Percentiles rank a stretch among this genome's conserved stretches.
phyloP scores from a whole-genome alignment of 148 eudicot genomes.

The Suaeda aralocaspica region DNA sequence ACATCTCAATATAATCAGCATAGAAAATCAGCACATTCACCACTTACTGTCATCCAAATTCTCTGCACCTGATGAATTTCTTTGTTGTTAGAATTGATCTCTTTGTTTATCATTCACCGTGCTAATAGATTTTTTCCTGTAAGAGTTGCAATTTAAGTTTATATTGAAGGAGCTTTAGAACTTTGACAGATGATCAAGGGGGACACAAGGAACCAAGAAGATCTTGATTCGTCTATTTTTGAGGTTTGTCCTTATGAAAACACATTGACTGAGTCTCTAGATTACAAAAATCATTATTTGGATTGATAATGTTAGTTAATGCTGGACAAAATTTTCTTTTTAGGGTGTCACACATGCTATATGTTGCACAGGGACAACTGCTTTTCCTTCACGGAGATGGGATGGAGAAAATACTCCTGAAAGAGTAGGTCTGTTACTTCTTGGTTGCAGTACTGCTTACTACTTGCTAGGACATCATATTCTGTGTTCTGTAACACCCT shows the following conservation, averaged over 20 bases:
- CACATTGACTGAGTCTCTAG: background rate
- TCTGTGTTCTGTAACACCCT: background rate
- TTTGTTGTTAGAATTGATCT: background rate
- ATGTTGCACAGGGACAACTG: slow-evolving; percentile 96
- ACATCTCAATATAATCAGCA: background rate
- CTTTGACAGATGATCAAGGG: slow-evolving; percentile 63
- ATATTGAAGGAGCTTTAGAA: slow-evolving; percentile 28
- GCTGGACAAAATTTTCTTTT: slow-evolving; percentile 16
- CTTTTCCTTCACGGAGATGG: slow-evolving; percentile 96
- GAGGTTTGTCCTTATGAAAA: slow-evolving; percentile 54
- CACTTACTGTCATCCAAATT: background rate
- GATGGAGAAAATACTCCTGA: slow-evolving; percentile 95
- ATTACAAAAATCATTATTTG: slow-evolving; percentile 8
- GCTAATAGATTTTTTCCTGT: background rate
- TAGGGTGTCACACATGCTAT: slow-evolving; percentile 96
- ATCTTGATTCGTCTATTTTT: slow-evolving; percentile 71
- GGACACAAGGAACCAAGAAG: slow-evolving; percentile 69
- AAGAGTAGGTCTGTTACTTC: slow-evolving; percentile 70
- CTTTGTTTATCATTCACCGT: background rate
- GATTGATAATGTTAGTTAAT: background rate
- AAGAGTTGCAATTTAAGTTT: background rate
- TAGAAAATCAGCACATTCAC: no score
- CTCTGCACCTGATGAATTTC: background rate
- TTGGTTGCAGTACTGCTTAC: background rate
- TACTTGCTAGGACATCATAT: background rate